Base-by-base conservation (phyloP, 495 filamentous ascomycete genomes). In the Xylaria intraflava region DNA sequence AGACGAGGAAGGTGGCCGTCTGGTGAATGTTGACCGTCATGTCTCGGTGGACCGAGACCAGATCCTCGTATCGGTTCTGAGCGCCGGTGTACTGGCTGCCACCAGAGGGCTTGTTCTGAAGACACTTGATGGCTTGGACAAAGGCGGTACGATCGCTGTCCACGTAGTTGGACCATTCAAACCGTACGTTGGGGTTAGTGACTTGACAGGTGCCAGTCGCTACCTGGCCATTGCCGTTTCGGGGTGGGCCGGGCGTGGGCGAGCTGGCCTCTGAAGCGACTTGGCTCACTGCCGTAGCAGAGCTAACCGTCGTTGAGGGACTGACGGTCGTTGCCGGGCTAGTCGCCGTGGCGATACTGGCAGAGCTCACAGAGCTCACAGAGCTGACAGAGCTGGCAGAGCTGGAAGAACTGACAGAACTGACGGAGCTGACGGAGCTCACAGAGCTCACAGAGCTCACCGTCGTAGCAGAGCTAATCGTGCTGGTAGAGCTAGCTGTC, bases 41-140 rank as follows among this genome's bases (percentile, higher is more conserved):
- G 23, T 61, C 59, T 49, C 70, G 67, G 61, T 73, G 71, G 14
- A 70, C 69, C 41, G 68, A 69, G 33, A 70, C 60, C 12, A 73
- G 56, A 39, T 73, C 69, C 17, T 72, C 71, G 35, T 70, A 73
- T 36, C 69, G 58, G 61, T 48, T 68, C 16, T 49, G 36, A 6
- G 65, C 49, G 24, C 65, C 65, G 12, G 56, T 52, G 55, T 53
- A 72, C 38, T 49, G 35, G 45, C 35, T 41, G 38, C 63, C 66
- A 1, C 39, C 42, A 3, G 68, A 68, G n/a, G 65, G 65, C 51
- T 62, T 62, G 43, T 39, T 50, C 55, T 67, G 61, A n/a, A 70
- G 55, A 45, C 68, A 70, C 55, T 67, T 62, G 46, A 69, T 67
- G 45, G 58, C 68, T 17, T 49, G 35, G 35, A 70, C 68, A 48